phyloP scores from a whole-genome alignment of 2,329 filamentous ascomycete species.

The Pseudogymnoascus destructans region DNA sequence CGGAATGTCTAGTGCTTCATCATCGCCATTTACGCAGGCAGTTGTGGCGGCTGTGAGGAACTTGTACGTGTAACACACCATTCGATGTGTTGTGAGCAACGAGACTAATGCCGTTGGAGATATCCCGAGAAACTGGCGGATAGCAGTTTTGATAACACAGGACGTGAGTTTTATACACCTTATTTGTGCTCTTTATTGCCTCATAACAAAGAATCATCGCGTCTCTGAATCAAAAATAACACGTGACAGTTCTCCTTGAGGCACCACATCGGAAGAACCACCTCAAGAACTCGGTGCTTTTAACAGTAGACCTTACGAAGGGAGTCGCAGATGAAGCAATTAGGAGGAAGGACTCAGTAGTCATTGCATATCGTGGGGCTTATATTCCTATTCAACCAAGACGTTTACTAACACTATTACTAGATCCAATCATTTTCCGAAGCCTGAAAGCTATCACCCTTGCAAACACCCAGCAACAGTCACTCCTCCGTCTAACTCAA shows the following conservation, averaged over 20 bases:
- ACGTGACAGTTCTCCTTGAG: conserved; percentile 48
- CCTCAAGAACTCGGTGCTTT: conserved; percentile 54
- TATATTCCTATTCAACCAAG: background rate
- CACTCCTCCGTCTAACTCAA: conserved; percentile 67
- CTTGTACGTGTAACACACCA: conserved; percentile 42
- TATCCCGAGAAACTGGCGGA: conserved; percentile 87
- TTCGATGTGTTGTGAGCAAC: background rate
- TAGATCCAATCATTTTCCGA: conserved; percentile 93
- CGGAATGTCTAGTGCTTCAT: conserved; percentile 18
- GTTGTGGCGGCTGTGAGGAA: conserved; percentile 70
- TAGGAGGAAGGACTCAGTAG: conserved; percentile 56
- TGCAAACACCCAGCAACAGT: conserved; percentile 72
- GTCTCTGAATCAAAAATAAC: conserved; percentile 8
- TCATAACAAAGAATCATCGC: conserved; percentile 1
- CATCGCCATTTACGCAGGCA: conserved; percentile 40
- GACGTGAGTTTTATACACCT: conserved; percentile 32
- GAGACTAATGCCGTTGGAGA: conserved; percentile 32
- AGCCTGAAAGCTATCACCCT: conserved; percentile 81
- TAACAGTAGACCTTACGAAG: conserved; percentile 84
- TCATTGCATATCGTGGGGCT: conserved; percentile 74
- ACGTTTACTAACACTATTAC: conserved; percentile 12
- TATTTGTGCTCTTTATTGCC: background rate
- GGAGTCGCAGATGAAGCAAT: conserved; percentile 87
- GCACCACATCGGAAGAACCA: conserved; percentile 46
- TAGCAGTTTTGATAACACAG: conserved; percentile 92